A percentile compares a stretch with the other conserved stretches of the same genome.
Conservation (phyloP, 768 basidiomycete genomes). For the Mycena chlorophos region DNA sequence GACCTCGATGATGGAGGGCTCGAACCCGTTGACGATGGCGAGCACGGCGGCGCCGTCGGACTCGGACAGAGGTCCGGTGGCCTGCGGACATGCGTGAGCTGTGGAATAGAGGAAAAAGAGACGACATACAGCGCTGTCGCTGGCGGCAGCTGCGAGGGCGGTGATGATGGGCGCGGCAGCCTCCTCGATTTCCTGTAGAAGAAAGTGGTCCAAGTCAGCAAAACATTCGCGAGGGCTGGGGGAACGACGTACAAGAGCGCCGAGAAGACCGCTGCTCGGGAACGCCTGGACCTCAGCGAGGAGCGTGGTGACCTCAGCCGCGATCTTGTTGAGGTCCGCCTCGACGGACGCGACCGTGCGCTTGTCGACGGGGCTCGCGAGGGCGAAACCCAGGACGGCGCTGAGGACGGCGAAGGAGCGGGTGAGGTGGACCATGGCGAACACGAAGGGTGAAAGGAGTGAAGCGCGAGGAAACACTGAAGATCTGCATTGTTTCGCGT, state of each 20-base stretch:
- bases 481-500: no score
- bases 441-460: no score
- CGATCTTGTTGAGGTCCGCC: slow-evolving; percentile 27
- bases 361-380: slow-evolving; percentile 16
- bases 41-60: slow-evolving; percentile 30
- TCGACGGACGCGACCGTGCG: slow-evolving; percentile 28
- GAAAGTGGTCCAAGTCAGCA: neutral
- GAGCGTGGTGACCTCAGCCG: slow-evolving; percentile 26
- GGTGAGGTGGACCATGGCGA: slow-evolving; percentile 19
- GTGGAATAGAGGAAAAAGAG: neutral
- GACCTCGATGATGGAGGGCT: slow-evolving; percentile 29
- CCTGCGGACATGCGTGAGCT: slow-evolving; percentile 12
- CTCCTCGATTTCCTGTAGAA: slow-evolving; percentile 29
- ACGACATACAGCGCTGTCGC: slow-evolving; percentile 28
- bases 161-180: slow-evolving; percentile 22
- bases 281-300: slow-evolving; percentile 31
- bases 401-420: slow-evolving; percentile 10
- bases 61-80: slow-evolving; percentile 26
- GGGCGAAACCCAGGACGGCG: slow-evolving; percentile 8
- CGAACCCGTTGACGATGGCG: slow-evolving; percentile 23
- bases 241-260: slow-evolving; percentile 25
- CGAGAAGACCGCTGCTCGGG: slow-evolving; percentile 28
- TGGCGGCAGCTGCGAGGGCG: slow-evolving; percentile 26
- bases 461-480: no score
- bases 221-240: neutral